Conservation (phyloP, 441 rosid species). For the Populus hybrid region DNA sequence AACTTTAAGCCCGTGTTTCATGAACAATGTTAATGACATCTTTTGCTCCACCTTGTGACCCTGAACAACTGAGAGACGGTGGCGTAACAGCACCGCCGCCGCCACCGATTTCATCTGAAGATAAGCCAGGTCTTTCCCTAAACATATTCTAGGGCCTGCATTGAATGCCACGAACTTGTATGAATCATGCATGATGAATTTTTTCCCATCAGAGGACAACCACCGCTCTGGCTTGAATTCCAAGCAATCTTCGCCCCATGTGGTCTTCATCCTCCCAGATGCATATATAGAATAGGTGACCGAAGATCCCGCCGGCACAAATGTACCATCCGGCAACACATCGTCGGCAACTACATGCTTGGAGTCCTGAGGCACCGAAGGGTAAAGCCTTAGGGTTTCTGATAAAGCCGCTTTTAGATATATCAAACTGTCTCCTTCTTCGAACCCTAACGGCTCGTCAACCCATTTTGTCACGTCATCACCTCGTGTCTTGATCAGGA, state of each 20-base stretch:
- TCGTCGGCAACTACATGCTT: conserved; percentile 81
- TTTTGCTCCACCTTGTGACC: conserved; percentile 94
- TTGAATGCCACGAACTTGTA: conserved; percentile 88
- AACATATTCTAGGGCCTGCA: conserved; percentile 86
- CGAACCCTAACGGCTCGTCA: conserved; percentile 66
- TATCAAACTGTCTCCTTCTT: conserved; percentile 67
- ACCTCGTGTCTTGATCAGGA: conserved; percentile 70
- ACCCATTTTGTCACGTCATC: conserved; percentile 53
- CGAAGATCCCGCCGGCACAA: conserved; percentile 93
- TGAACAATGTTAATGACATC: conserved; percentile 89
- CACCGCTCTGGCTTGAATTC: conserved; percentile 89
- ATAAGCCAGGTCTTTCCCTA: conserved; percentile 87
- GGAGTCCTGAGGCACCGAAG: conserved; percentile 94
- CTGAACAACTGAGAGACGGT: conserved; percentile 53
- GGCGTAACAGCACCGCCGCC: conserved; percentile 71
- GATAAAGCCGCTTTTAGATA: conserved; percentile 86
- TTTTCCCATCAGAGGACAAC: conserved; percentile 60
- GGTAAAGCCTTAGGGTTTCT: conserved; percentile 84
- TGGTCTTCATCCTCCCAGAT: conserved; percentile 77
- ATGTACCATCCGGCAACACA: conserved; percentile 85
- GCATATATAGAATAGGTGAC: conserved; percentile 91
- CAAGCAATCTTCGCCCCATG: conserved; percentile 90
- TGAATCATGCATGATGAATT: conserved; percentile 58
- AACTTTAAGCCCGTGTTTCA: conserved; percentile 81
- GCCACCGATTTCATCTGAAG: conserved; percentile 93